Base-by-base conservation (phyloP, 371 early-diverging fungal genomes). In the Apophysomyces ossiformis region DNA sequence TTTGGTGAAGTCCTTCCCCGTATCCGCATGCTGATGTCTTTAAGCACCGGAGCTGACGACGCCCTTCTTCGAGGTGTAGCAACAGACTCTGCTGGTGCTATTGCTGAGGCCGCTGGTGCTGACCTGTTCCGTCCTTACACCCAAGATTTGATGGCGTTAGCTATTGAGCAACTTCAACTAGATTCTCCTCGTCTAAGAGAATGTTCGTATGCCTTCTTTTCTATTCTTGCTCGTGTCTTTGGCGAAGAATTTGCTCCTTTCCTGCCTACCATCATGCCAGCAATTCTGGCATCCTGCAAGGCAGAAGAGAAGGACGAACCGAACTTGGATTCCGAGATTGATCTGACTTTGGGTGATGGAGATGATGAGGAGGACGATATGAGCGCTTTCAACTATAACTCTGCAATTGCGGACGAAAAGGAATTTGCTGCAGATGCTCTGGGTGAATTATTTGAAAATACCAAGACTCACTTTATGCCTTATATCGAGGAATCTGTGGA, bases 341-440 rank as follows among this genome's bases (percentile, higher is more conserved):
- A 82, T 43, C 67, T 81, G n/a, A 77, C 79, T 0, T 59, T 67
- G 15, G 76, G 73, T 47, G 78, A 71, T 32, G 71, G 74, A 26
- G 79, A 82, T 13, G 82, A 69, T 43, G 83, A 83, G 9, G 89
- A 86, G 18, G 89, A 89, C 57, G 91, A 88, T 15, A 39, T 84
- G 71, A 57, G 65, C 62, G 66, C 84, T 13, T 83, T 89, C 69
- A 83, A 84, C n/a, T 81, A 91, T 63, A 91, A 86, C 69, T 90
- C 93, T 50, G 95, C 93, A 21, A 81, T 96, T 69, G 92, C 95
- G 0, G 93, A 95, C 38, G 96, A 96, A 73, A 96, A 96, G 81
- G 95, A 95, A 69, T 89, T 92, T 57, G 95, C 96, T 15, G 90
- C 91, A 32, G 94, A 93, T 69, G 92, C 93, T 2, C 82, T 93